Conservation (phyloP, 768 basidiomycete genomes). For the Mycena albidolilacea region DNA sequence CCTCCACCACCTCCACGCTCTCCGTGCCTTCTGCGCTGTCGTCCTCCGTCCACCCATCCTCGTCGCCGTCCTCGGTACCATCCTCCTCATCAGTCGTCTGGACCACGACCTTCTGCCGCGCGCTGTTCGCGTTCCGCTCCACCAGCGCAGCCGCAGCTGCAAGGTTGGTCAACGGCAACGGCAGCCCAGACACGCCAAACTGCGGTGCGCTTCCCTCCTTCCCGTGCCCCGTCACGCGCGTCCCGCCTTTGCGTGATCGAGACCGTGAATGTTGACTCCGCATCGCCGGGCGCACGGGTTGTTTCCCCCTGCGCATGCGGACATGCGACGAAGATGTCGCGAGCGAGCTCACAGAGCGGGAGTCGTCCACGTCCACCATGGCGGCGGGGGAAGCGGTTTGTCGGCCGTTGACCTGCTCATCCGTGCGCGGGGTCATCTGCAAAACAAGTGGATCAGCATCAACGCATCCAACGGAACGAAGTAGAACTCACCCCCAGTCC, state of each 20-base stretch:
- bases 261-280: slow-evolving; percentile 18
- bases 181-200: slow-evolving; percentile 23
- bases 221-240: not conserved
- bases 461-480: not conserved
- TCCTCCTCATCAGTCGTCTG: slow-evolving; percentile 36
- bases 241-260: slow-evolving; percentile 18
- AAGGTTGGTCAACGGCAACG: slow-evolving; percentile 23
- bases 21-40: slow-evolving; percentile 31
- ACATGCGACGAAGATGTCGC: slow-evolving; percentile 33
- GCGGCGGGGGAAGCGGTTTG: not conserved
- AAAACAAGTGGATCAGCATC: not conserved
- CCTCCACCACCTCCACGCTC: slow-evolving; percentile 34
- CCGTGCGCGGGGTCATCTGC: not conserved
- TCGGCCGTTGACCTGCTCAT: not conserved
- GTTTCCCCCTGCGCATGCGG: slow-evolving; percentile 17
- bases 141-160: slow-evolving; percentile 32
- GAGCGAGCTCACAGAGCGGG: slow-evolving; percentile 35
- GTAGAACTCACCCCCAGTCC: not conserved
- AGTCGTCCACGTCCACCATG: slow-evolving; percentile 13
- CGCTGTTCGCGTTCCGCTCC: slow-evolving; percentile 35
- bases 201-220: slow-evolving; percentile 13
- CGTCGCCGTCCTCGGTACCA: not conserved
- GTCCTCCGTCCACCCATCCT: slow-evolving; percentile 35
- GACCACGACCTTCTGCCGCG: slow-evolving; percentile 20
- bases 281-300: slow-evolving; percentile 12